Conservation (phyloP, 441 rosid genomes). For the Geranium incanum region DNA sequence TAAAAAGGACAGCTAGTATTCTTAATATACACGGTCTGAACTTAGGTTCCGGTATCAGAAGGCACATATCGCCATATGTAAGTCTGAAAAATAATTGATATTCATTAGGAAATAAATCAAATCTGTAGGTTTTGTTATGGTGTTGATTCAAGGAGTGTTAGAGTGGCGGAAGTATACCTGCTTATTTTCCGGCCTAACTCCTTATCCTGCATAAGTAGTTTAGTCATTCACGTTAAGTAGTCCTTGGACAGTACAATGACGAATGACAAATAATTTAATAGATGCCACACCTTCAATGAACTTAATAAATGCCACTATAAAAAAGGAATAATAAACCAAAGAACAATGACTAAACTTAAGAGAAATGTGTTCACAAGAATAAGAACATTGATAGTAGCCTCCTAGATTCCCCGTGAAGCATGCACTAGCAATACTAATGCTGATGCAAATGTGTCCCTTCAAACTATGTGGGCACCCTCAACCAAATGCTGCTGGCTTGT, state of each 20-base stretch:
- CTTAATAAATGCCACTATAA: background rate
- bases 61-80: constrained; percentile 96
- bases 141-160: constrained; percentile 17
- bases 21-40: constrained; percentile 84
- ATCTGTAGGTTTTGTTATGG: constrained; percentile 8
- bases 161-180: constrained; percentile 46
- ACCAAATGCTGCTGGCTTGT: constrained; percentile 5
- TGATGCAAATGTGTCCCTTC: background rate
- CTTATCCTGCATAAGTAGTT: constrained; percentile 58
- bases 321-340: constrained; percentile 9
- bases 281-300: too few relatives aligned
- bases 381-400: background rate
- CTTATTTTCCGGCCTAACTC: constrained; percentile 47
- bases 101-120: constrained; percentile 26
- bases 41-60: constrained; percentile 87
- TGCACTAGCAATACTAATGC: constrained; percentile 6
- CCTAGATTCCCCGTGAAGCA: background rate
- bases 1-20: constrained; percentile 75
- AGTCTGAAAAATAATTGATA: constrained; percentile 51
- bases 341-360: constrained; percentile 7
- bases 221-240: constrained; percentile 22
- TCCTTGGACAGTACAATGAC: constrained; percentile 15
- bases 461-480: background rate
- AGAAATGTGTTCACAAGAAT: background rate
- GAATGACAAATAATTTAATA: constrained; percentile 5